These are phyloP conservation scores for Coemansia sp. DNA, from an alignment of 192 early-diverging fungal genomes.

Conservation along the genomic window DNA sequence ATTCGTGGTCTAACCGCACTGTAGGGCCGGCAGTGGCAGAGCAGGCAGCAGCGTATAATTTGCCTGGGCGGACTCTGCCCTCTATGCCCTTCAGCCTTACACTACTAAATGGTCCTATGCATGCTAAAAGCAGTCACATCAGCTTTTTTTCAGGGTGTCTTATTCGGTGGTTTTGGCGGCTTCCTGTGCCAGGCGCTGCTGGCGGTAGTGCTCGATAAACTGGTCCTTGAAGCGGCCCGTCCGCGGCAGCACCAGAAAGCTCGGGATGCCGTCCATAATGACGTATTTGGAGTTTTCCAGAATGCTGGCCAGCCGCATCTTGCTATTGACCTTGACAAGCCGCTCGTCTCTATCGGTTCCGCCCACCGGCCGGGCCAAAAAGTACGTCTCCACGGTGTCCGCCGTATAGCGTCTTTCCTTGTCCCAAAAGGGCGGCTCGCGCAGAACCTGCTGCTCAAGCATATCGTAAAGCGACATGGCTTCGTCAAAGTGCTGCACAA, in stretches of 20 bases:
- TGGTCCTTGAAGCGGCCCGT: constrained; percentile 57
- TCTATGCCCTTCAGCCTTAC: too few relatives aligned
- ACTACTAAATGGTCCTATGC: too few relatives aligned
- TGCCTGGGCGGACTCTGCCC: too few relatives aligned
- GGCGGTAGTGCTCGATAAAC: constrained; percentile 64
- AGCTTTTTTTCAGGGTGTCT: too few relatives aligned
- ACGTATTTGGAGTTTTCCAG: constrained; percentile 64
- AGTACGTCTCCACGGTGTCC: constrained; percentile 74
- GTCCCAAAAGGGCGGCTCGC: constrained; percentile 82
- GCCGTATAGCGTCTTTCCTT: constrained; percentile 60
- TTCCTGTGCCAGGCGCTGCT: constrained; percentile 35
- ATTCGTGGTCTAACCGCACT: too few relatives aligned
- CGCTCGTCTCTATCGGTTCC: constrained; percentile 56
- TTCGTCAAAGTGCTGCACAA: constrained; percentile 85
- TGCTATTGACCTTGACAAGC: constrained; percentile 64
- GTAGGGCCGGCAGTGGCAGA: too few relatives aligned
- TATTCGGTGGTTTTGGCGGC: constrained; percentile 9
- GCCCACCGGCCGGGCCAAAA: constrained; percentile 59
- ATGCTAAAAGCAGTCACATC: too few relatives aligned
- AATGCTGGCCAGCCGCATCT: constrained; percentile 62
- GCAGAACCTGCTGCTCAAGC: constrained; percentile 74
- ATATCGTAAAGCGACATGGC: constrained; percentile 78
- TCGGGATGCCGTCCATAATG: constrained; percentile 79
- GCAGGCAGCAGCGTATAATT: too few relatives aligned
- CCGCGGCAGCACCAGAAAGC: constrained; percentile 84